Base-by-base conservation (phyloP, 2,329 filamentous ascomycete genomes). In the Apiospora phragmitis region DNA sequence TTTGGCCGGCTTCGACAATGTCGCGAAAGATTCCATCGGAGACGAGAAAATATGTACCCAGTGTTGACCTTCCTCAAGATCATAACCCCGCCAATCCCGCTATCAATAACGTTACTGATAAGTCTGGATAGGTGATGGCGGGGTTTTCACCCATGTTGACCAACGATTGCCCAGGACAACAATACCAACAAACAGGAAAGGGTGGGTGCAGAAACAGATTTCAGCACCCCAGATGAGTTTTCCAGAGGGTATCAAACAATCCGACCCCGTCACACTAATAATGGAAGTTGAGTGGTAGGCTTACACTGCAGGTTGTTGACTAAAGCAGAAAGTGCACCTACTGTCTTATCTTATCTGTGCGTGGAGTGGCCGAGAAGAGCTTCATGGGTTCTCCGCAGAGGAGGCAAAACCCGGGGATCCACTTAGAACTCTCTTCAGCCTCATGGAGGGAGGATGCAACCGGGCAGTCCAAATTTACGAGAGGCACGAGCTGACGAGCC, bases 371-470 rank as follows among this genome's bases (percentile, higher is more conserved):
- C 29, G 55, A 62, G 55, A 38, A 62, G 38, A 38, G 55, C 32
- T 62, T 62, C 55, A 38, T 62, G 55, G 55, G 18, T 62, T 62
- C 55, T 62, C 55, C 55, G 55, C 55, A 62, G 55, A 62, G 51
- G 51, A 59, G 55, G 55, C 55, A 62, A 62, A 38, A 62, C 18
- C 8, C 29, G 51, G 32, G 32, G 32, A 38, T 12, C 55, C 55
- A 62, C 55, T 62, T 62, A 16, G 55, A 32, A 9, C 32, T 11
- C 55, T 38, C n/a, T 35, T 62, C 55, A 62, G 55, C 55, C 55
- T 62, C 55, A 62, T 38, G 32, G 55, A 38, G 32, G 26, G 26
- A 55, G 55, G 55, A 62, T n/a, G 55, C 32, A 62, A 62, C 38
- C 55, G 21, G 55, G 55, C 55, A 38, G 21, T 32, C 8, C 5